Evolutionary conservation across 345 rosid species (phyloP).

Genomic region (Eucalyptus coolabah): DNA sequence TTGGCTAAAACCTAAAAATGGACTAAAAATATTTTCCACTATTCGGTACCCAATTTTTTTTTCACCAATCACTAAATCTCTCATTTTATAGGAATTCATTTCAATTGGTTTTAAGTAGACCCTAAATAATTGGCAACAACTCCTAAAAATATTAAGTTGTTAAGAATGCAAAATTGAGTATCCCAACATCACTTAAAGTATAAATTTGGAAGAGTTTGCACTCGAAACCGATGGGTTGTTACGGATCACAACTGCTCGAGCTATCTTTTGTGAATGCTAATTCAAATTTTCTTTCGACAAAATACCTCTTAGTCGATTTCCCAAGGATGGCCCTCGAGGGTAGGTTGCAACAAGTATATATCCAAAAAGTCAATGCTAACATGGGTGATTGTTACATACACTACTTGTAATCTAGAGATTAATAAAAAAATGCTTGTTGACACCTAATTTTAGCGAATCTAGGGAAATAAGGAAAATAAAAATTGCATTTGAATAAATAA

Average conservation of each 20-base stretch:
- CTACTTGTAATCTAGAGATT: background rate
- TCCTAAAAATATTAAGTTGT: background rate
- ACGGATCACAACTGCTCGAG: rapidly evolving
- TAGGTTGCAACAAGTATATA: background rate
- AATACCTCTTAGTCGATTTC: background rate
- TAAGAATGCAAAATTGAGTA: background rate
- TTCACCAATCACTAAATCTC: background rate
- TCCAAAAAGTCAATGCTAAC: background rate
- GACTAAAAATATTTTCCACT: too few relatives aligned
- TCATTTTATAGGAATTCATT: rapidly evolving
- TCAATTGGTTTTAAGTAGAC: background rate
- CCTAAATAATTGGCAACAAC: background rate
- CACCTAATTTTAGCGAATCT: too few relatives aligned
- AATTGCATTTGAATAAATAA: too few relatives aligned
- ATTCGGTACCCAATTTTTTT: too few relatives aligned
- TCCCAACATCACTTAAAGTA: background rate
- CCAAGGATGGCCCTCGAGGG: background rate
- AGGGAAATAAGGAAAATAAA: too few relatives aligned
- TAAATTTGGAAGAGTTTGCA: background rate
- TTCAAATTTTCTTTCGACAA: rapidly evolving
- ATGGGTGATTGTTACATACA: background rate
- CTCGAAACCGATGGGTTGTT: background rate
- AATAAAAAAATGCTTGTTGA: background rate
- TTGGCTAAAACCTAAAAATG: too few relatives aligned
- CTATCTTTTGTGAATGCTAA: too few relatives aligned